Conservation (phyloP, 208 protist genomes). For the Trypanosoma lewisi region DNA sequence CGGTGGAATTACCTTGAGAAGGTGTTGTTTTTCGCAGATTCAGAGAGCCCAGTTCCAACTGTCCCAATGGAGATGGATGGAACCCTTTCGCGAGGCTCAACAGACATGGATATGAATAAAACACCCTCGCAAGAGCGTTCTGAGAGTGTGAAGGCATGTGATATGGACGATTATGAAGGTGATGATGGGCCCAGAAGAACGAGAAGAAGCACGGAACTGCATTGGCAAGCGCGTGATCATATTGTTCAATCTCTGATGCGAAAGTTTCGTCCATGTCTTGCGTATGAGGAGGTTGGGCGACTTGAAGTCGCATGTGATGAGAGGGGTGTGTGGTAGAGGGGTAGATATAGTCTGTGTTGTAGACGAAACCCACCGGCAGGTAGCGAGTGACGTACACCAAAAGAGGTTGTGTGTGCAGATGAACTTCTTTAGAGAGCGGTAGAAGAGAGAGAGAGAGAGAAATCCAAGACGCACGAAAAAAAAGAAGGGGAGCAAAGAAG, state of each 20-base stretch:
- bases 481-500: no score
- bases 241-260: neutral
- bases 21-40: slow-evolving; percentile 11
- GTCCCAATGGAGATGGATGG: neutral
- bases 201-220: neutral
- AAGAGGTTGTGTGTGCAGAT: neutral
- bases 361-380: neutral
- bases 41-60: slow-evolving; percentile 7
- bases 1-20: slow-evolving; percentile 17
- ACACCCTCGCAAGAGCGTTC: neutral
- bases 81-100: slow-evolving; percentile 1
- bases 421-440: neutral
- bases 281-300: slow-evolving; percentile 11
- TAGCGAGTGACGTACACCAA: neutral
- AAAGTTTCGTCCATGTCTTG: slow-evolving; percentile 4
- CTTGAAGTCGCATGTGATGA: neutral
- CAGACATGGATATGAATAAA: slow-evolving; percentile 1
- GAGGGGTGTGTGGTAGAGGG: slow-evolving; percentile 2
- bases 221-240: neutral
- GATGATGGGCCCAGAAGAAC: no score
- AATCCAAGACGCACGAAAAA: neutral
- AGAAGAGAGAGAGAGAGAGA: neutral
- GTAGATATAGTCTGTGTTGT: neutral
- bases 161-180: neutral
- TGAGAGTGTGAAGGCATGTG: neutral